These are phyloP conservation scores for Rhodotorula babjevae DNA, from an alignment of 768 basidiomycete species.

Conservation along the genomic window DNA sequence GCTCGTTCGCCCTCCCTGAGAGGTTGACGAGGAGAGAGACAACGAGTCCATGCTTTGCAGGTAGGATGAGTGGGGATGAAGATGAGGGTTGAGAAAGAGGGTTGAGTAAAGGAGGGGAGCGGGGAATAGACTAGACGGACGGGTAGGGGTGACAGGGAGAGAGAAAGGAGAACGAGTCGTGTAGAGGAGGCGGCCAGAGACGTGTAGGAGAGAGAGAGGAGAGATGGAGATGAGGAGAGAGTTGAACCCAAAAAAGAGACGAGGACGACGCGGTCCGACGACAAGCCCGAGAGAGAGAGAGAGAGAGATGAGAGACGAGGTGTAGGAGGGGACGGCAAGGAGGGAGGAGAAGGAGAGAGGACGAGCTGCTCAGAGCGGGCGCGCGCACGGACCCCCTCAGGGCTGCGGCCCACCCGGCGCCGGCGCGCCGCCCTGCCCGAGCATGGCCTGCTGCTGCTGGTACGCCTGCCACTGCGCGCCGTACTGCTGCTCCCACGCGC, in stretches of 20 bases:
- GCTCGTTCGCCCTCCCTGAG: no score
- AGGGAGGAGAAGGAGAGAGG: not conserved
- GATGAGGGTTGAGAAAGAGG: not conserved
- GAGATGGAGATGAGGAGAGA: not conserved
- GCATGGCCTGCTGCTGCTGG: constrained; percentile 7
- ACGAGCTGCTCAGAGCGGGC: not conserved
- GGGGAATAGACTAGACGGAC: not conserved
- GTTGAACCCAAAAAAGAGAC: not conserved
- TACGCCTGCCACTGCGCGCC: constrained; percentile 58
- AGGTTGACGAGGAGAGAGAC: not conserved
- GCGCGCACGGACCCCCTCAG: not conserved
- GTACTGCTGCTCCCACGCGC: constrained; percentile 65
- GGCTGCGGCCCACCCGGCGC: not conserved
- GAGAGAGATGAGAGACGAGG: not conserved
- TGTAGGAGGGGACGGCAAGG: not conserved
- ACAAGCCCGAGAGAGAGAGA: not conserved
- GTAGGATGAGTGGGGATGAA: not conserved
- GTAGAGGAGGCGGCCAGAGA: not conserved
- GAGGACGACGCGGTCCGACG: not conserved
- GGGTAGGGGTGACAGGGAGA: not conserved
- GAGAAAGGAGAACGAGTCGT: not conserved
- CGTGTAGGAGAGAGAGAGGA: not conserved
- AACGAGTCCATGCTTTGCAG: not conserved
- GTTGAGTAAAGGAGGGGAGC: not conserved
- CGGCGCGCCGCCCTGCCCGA: not conserved